Percentiles rank a stretch among this genome's conserved stretches.
phyloP scores from a whole-genome alignment of 768 basidiomycete species.

The Xerocomus potaroensis region DNA sequence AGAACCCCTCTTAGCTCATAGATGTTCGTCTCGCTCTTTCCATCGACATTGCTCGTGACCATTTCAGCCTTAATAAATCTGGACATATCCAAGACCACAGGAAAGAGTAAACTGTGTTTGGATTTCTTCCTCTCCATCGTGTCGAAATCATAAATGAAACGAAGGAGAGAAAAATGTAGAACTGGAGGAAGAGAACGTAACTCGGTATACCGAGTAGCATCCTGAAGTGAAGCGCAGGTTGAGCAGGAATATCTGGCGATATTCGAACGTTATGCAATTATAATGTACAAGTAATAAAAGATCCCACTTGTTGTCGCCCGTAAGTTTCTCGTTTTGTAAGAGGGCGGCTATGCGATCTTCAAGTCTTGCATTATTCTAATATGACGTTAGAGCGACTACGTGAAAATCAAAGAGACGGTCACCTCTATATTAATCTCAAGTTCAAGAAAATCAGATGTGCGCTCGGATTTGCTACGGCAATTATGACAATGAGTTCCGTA shows the following conservation, averaged over 20 bases:
- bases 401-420: neutral
- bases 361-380: slow-evolving; percentile 64
- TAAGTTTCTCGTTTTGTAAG: slow-evolving; percentile 66
- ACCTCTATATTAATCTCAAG: slow-evolving; percentile 85
- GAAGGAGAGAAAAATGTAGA: slow-evolving; percentile 85
- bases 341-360: slow-evolving; percentile 67
- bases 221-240: slow-evolving; percentile 63
- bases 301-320: slow-evolving; percentile 77
- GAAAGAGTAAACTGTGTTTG: slow-evolving; percentile 78
- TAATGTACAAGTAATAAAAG: neutral
- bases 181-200: slow-evolving; percentile 76
- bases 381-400: neutral
- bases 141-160: slow-evolving; percentile 84
- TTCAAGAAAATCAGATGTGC: slow-evolving; percentile 72
- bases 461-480: slow-evolving; percentile 69
- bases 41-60: slow-evolving; percentile 17
- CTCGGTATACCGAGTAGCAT: slow-evolving; percentile 75
- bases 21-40: slow-evolving; percentile 28
- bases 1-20: slow-evolving; percentile 87
- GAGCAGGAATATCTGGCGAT: slow-evolving; percentile 72
- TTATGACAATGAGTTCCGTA: slow-evolving; percentile 76
- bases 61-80: slow-evolving; percentile 44
- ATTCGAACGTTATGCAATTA: neutral
- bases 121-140: slow-evolving; percentile 85
- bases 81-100: slow-evolving; percentile 67